phyloP scores from a whole-genome alignment of 352 stramenopile genomes.

The Phytophthora hybrid region DNA sequence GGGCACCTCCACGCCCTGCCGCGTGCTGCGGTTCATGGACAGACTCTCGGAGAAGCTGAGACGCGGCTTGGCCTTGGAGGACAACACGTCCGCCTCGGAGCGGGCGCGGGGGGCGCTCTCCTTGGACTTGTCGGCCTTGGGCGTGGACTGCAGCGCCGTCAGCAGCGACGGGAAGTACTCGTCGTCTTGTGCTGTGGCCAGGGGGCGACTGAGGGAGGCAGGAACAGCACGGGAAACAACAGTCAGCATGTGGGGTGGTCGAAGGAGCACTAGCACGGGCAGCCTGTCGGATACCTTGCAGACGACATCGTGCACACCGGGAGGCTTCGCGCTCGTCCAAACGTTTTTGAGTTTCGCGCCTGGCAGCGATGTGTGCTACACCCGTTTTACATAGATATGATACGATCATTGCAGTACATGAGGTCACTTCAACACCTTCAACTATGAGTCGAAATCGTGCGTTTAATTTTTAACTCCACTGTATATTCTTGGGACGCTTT shows the following conservation, averaged over 20 bases:
- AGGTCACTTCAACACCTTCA: too few species aligned
- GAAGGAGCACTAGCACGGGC: too few species aligned
- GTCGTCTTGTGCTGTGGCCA: constrained; percentile 56
- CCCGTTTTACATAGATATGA: background rate
- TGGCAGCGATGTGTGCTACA: background rate
- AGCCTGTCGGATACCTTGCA: constrained; percentile 14
- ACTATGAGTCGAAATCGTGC: too few species aligned
- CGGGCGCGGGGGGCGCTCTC: constrained; percentile 51
- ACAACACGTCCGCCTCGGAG: constrained; percentile 38
- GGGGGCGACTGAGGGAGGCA: constrained; percentile 20
- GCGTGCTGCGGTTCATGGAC: constrained; percentile 67
- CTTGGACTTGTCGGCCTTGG: constrained; percentile 62
- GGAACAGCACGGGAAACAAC: background rate
- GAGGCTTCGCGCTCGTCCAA: constrained; percentile 16
- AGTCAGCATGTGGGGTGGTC: too few species aligned
- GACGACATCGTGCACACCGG: constrained; percentile 25
- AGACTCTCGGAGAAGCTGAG: constrained; percentile 77
- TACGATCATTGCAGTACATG: too few species aligned
- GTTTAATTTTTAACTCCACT: too few species aligned
- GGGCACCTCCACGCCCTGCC: constrained; percentile 42
- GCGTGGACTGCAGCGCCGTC: constrained; percentile 59
- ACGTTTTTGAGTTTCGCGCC: constrained; percentile 13
- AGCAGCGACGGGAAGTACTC: constrained; percentile 84
- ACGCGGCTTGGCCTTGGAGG: constrained; percentile 44
- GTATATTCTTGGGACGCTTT: background rate